Conservation (phyloP, 441 rosid species). For the Eutrema salsugineum region DNA sequence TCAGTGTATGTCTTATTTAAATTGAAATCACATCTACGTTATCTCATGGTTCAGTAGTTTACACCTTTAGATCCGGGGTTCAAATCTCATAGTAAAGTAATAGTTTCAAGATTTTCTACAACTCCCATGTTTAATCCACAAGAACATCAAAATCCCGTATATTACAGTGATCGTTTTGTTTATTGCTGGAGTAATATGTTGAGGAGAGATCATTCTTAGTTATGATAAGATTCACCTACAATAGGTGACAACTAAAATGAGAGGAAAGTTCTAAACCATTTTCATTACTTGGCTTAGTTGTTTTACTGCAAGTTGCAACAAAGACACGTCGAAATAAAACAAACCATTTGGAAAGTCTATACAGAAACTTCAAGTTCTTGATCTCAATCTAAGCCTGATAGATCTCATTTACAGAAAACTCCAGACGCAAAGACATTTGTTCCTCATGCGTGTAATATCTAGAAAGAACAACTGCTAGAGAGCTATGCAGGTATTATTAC, state of each 20-base stretch:
- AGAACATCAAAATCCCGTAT: background rate
- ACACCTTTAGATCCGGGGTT: background rate
- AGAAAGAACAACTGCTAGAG: conserved; percentile 17
- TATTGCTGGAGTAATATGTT: background rate
- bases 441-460: conserved; percentile 22
- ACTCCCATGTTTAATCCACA: background rate
- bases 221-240: background rate
- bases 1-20: background rate
- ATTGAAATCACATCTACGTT: too few species aligned
- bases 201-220: background rate
- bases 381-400: conserved; percentile 28
- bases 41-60: background rate
- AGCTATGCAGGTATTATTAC: conserved; percentile 16
- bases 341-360: conserved; percentile 26
- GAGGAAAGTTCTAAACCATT: background rate
- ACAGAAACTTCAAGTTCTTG: conserved; percentile 22
- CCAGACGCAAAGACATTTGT: conserved; percentile 19
- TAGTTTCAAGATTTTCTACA: background rate
- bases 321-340: background rate
- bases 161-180: background rate
- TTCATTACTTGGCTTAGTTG: conserved; percentile 2
- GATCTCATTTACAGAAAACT: conserved; percentile 31
- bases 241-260: background rate
- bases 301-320: conserved; percentile 14
- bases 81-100: background rate